Base-by-base conservation (phyloP, 2,329 filamentous ascomycete species). In the Colletotrichum sp. region DNA sequence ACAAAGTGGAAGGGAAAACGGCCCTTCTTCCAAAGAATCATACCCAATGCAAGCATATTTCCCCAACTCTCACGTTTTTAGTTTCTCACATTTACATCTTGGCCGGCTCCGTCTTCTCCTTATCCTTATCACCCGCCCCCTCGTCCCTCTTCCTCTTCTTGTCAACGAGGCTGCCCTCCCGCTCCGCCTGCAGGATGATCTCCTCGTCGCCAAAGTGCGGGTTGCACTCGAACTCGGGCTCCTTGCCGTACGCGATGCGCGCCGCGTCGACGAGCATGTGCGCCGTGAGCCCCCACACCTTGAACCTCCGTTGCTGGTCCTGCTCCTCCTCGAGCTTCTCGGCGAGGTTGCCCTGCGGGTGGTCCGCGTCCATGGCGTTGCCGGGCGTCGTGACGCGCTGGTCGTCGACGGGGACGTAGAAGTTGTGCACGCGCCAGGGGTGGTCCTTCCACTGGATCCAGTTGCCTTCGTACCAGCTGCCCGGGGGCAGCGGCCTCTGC, bases 201-300 rank as follows among this genome's bases (percentile, higher is more conserved):
- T 82, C 80, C 80, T 89, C 87, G 79, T 92, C 91, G 7, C 91
- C 91, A 80, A 86, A 88, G 69, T 87, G 84, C 5, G 81, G 79
- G 71, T 91, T 91, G 78, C 91, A 89, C 86, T 98, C 95, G 83
- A 98, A 98, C 82, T 95, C 94, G 6, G 96, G 96, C 82, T 95
- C 92, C 85, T 94, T 90, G 3, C 86, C 93, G 83, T 97, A 98
- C 25, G 96, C 96, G 22, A 98, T 90, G 77, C 95, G 89, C 39
- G 96, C 96, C 6, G 94, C 94, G 85, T 98, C 96, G 7, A 98
- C 95, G 71, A 98, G 84, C 71, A 98, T 96, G 68, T 95, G 89
- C 4, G 95, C 96, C 69, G 96, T 98, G 95, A 98, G 96, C 19
- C 96, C 96, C 91, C 96, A 98, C 6, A 98, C 96, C 79, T 94